Evolutionary conservation across 1,139 yeast species (phyloP).

Genomic region (Kurtzmaniella natalensis): DNA sequence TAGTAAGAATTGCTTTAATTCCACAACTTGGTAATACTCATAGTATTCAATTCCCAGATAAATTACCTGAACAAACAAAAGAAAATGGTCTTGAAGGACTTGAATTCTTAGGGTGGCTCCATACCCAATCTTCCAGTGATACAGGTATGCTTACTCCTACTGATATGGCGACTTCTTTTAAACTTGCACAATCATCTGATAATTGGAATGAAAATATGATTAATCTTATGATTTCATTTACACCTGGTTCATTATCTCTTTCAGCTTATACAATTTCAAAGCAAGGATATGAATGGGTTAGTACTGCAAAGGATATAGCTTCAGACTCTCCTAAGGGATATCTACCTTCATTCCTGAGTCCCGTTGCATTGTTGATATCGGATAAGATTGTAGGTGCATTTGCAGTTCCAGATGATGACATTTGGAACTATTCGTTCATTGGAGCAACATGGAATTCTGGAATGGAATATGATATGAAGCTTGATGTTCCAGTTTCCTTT

Average conservation of each 20-base stretch:
- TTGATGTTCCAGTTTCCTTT: slow-evolving; percentile 77
- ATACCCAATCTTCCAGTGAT: slow-evolving; percentile 66
- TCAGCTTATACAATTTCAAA: slow-evolving; percentile 58
- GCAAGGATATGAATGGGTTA: slow-evolving; percentile 80
- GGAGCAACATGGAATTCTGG: slow-evolving; percentile 78
- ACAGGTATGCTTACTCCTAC: slow-evolving; percentile 57
- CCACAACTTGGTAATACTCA: slow-evolving; percentile 84
- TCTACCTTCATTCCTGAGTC: slow-evolving; percentile 52
- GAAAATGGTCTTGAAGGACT: slow-evolving; percentile 37
- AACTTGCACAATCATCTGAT: slow-evolving; percentile 28
- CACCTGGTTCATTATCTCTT: slow-evolving; percentile 82
- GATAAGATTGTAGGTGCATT: slow-evolving; percentile 79
- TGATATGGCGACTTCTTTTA: slow-evolving; percentile 64
- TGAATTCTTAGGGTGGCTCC: slow-evolving; percentile 77
- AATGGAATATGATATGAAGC: slow-evolving; percentile 56
- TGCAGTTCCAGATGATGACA: slow-evolving; percentile 75
- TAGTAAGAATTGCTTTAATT: slow-evolving; percentile 68
- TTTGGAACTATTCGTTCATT: slow-evolving; percentile 91
- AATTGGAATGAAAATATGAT: slow-evolving; percentile 38
- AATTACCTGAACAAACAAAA: slow-evolving; percentile 36
- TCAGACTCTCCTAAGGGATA: slow-evolving; percentile 61
- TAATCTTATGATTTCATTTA: slow-evolving; percentile 64
- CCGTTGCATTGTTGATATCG: slow-evolving; percentile 69
- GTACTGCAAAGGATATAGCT: slow-evolving; percentile 51
- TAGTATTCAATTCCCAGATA: slow-evolving; percentile 57